Conservation (phyloP, 139 green algal species). For the Chlamydomonas incerta region DNA sequence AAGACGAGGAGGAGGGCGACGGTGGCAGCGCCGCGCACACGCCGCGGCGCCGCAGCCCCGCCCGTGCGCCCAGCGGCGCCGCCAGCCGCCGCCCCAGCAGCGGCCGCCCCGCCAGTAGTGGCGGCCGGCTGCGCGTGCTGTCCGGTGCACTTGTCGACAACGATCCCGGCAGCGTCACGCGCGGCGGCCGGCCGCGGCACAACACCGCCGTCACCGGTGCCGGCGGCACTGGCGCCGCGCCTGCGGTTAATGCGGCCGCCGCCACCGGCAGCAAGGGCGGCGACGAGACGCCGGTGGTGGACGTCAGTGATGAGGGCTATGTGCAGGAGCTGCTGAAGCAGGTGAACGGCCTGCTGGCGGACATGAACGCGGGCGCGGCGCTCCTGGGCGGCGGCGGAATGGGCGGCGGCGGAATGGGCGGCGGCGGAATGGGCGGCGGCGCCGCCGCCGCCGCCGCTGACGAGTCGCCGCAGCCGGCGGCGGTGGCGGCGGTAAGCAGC, state of each 20-base stretch:
- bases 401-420: neutral
- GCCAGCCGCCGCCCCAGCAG: neutral
- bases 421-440: neutral
- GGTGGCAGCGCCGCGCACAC: neutral
- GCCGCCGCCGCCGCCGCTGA: neutral
- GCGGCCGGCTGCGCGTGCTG: neutral
- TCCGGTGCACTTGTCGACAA: too few relatives aligned
- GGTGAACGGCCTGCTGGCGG: slow-evolving; percentile 16
- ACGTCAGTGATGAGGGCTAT: neutral
- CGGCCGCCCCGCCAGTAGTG: neutral
- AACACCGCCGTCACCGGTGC: neutral
- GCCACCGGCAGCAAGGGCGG: neutral
- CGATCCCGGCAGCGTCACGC: too few relatives aligned
- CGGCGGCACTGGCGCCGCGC: too few relatives aligned
- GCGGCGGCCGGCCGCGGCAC: neutral
- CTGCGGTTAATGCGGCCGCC: too few relatives aligned
- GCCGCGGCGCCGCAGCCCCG: too few relatives aligned
- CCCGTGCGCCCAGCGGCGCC: too few relatives aligned
- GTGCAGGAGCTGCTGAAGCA: slow-evolving; percentile 6
- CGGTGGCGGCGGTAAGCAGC: too few relatives aligned
- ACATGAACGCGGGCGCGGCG: neutral
- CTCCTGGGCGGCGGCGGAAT: neutral
- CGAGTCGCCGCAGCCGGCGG: neutral
- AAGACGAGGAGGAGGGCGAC: neutral
- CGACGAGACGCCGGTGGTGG: neutral